phyloP scores from a whole-genome alignment of 352 stramenopile species.

The Phytophthora nicotianae region DNA sequence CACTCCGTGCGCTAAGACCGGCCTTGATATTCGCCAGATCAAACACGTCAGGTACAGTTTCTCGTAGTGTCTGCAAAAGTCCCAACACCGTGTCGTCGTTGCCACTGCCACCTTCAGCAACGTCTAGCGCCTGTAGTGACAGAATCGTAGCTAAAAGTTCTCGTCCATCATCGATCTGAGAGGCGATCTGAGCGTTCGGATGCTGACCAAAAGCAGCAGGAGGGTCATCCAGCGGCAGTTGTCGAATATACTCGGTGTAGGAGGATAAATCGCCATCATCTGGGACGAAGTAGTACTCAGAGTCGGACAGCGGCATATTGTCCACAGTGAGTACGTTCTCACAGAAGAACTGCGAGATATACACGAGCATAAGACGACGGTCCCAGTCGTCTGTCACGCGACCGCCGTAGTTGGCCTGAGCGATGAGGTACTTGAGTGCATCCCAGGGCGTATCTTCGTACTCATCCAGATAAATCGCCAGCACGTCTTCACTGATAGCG shows the following conservation, averaged over 20 bases:
- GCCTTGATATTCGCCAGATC: constrained; percentile 84
- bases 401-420: constrained; percentile 96
- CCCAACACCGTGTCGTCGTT: constrained; percentile 91
- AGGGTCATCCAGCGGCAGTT: constrained; percentile 90
- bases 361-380: constrained; percentile 94
- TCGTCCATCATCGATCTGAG: constrained; percentile 93
- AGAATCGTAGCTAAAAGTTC: constrained; percentile 91
- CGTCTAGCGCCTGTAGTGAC: constrained; percentile 87
- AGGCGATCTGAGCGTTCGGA: constrained; percentile 95
- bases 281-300: constrained; percentile 94
- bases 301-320: constrained; percentile 88
- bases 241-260: constrained; percentile 93
- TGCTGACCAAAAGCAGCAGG: constrained; percentile 95
- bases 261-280: constrained; percentile 88
- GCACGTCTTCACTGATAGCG: constrained; percentile 95
- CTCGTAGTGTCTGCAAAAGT: constrained; percentile 79
- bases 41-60: constrained; percentile 92
- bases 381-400: constrained; percentile 97
- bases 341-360: constrained; percentile 96
- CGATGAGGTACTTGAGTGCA: constrained; percentile 96
- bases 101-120: constrained; percentile 80
- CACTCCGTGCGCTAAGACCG: constrained; percentile 64
- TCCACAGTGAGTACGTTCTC: constrained; percentile 87
- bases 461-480: constrained; percentile 94
- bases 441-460: constrained; percentile 94